Evolutionary conservation across 129 eudicot genomes (phyloP).

Genomic region (Erigeron canadensis): DNA sequence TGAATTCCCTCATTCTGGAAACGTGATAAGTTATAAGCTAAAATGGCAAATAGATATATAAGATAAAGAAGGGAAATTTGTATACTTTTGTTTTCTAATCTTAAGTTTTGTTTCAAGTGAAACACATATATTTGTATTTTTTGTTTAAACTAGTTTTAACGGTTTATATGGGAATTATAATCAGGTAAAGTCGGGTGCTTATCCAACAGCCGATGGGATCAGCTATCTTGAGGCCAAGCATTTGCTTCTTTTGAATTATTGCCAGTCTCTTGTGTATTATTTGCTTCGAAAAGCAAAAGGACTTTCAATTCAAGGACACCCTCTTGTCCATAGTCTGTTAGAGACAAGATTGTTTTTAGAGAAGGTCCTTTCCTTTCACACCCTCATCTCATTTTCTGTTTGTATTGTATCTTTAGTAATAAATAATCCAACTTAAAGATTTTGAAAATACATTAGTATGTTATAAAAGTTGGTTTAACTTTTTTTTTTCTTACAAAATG

Average conservation of each 20-base stretch:
- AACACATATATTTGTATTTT: neutral
- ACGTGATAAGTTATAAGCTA: neutral
- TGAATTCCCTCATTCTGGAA: too few species aligned
- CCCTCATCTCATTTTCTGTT: neutral
- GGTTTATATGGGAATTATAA: slow-evolving; percentile 5
- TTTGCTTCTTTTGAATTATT: slow-evolving; percentile 81
- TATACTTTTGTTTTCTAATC: neutral
- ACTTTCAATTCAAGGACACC: slow-evolving; percentile 80
- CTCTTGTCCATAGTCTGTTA: slow-evolving; percentile 79
- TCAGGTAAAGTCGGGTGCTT: slow-evolving; percentile 71
- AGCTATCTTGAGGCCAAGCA: slow-evolving; percentile 93
- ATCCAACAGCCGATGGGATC: slow-evolving; percentile 77
- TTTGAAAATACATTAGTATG: neutral
- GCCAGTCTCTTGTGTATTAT: slow-evolving; percentile 90
- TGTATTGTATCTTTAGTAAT: neutral
- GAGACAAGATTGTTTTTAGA: slow-evolving; percentile 87
- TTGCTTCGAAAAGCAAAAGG: slow-evolving; percentile 85
- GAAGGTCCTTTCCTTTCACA: slow-evolving; percentile 44
- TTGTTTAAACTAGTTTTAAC: neutral
- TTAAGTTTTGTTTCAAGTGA: neutral
- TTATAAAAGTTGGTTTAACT: slow-evolving; percentile 9
- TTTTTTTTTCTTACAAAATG: neutral
- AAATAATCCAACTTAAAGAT: neutral
- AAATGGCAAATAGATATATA: neutral
- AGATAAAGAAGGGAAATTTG: neutral